Percentiles rank a stretch among this genome's conserved stretches.
Evolutionary conservation across 805 yeast species (phyloP).

Genomic region (Candida odintsovae): DNA sequence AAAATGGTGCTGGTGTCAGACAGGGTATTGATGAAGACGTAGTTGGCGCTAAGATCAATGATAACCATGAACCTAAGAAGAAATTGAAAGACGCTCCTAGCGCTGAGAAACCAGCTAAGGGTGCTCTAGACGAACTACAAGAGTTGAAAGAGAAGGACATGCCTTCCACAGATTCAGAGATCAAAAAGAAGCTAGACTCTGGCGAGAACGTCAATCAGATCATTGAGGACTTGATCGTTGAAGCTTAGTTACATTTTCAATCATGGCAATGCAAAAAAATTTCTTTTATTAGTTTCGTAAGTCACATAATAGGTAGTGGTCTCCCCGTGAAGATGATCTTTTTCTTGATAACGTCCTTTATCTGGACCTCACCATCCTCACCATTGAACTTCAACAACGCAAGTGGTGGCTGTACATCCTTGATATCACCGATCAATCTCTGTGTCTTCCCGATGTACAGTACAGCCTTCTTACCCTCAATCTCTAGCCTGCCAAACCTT

Average conservation of each 20-base stretch:
- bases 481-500: slow-evolving; percentile 42
- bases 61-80: not conserved
- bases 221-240: slow-evolving; percentile 14
- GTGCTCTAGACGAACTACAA: slow-evolving; percentile 17
- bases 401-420: slow-evolving; percentile 55
- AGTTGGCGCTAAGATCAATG: not conserved
- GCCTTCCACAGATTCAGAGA: slow-evolving; percentile 2
- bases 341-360: slow-evolving; percentile 53
- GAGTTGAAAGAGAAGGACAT: slow-evolving; percentile 8
- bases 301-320: slow-evolving; percentile 73
- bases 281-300: not conserved
- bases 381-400: slow-evolving; percentile 50
- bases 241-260: not conserved
- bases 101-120: slow-evolving; percentile 23
- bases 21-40: slow-evolving; percentile 13
- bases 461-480: slow-evolving; percentile 45
- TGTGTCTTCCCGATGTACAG: slow-evolving; percentile 66
- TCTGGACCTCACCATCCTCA: slow-evolving; percentile 32
- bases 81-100: slow-evolving; percentile 1
- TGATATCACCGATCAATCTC: slow-evolving; percentile 56
- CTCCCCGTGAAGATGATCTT: slow-evolving; percentile 60
- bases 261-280: not conserved
- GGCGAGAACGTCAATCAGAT: slow-evolving; percentile 13
- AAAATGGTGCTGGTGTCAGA: slow-evolving; percentile 24
- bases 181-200: slow-evolving; percentile 5